Evolutionary conservation across 2,329 filamentous ascomycete genomes (phyloP), one percentile per base, ranked within the genome.

Genomic region (Aspergillus carbonarius): DNA sequence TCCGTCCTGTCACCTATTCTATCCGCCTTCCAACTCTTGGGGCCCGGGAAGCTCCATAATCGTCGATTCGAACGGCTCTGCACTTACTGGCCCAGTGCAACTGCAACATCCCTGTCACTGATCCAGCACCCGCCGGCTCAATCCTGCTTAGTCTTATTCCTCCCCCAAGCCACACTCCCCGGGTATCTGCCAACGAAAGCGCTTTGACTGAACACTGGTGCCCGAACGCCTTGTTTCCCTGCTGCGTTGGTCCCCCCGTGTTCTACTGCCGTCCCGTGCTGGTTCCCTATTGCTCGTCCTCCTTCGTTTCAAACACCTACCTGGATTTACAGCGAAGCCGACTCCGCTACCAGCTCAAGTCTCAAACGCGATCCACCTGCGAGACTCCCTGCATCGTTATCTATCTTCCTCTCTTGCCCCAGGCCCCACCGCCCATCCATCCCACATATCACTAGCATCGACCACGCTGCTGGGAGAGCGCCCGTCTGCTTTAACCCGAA

Each of bases 141-240:
- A 55, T 64, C 56, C 58, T 60, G 52, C 60, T 52, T 54, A 58
- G 54, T 60, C 53, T 37, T 15, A 35, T 57, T 58, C 42, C 32
- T 65, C 62, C 66, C 61, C 60, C 66, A 70, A 68, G 63, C 69
- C 66, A 69, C 63, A 68, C 63, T 68, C 54, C 53, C 62, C 68
- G 65, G 63, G 61, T 61, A 57, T 63, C 63, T 60, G 58, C 65
- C 66, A 68, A 66, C 70, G 64, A 70, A 68, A 65, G 65, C 63
- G 59, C 69, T 63, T 60, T 60, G 61, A 68, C 64, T 60, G 62
- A 67, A 60, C 67, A 60, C 70, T 71, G 69, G 61, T 74, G 71
- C 71, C 71, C 71, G 69, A 73, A 72, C 67, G 68, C 68, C 70
- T 72, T 67, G 69, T 68, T 68, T 68, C 55, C 58, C 66, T 60